Evolutionary conservation across 1,284 basidiomycete species (phyloP), one percentile per base, ranked within the genome.

Genomic region (Microbotryomycetes sp.): DNA sequence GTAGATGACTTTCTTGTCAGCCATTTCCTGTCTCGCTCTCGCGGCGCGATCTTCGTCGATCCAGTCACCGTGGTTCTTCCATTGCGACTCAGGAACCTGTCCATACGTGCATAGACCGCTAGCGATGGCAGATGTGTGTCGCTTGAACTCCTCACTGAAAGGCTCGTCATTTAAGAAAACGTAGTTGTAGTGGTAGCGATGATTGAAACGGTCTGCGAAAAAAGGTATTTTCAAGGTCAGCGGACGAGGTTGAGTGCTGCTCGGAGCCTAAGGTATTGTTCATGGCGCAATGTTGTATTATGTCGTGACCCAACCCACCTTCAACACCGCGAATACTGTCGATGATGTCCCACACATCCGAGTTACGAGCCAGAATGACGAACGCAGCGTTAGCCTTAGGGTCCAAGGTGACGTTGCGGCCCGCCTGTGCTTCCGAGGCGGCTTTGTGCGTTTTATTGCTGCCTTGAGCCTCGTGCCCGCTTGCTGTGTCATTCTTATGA

Each of bases 1-100:
- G 68, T 96, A 96, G 56, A 93, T 92, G 69, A 96, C 88, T 31
- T 85, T 82, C 53, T 89, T 80, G 69, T 81, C 79, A n/a, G 83
- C 79, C 88, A 94, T 82, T 65, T 79, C 79, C 54, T 81, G 78
- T 58, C 89, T 80, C 28, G 81, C 80, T 53, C 78, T 79, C 29
- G 74, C 78, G 2, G 89, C 89, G 53, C 79, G 80, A 5, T 82
- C 78, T 71, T 89, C 85, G 55, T 76, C 68, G 54, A 77, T 75
- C 74, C 86, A 88, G 26, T 84, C 81, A 0, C 89, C 61, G 4
- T 62, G 88, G 74, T 91, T 89, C 63, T 81, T 77, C 93, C 93
- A 97, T 65, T 92, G 80, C 3, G 89, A 84, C 9, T 77, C 76
- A 1, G 87, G 85, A 68, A 97, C 91, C 48, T 87, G 78, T 7